phyloP scores from a whole-genome alignment of 1,284 basidiomycete species.

The Salmacisia buchloeana region DNA sequence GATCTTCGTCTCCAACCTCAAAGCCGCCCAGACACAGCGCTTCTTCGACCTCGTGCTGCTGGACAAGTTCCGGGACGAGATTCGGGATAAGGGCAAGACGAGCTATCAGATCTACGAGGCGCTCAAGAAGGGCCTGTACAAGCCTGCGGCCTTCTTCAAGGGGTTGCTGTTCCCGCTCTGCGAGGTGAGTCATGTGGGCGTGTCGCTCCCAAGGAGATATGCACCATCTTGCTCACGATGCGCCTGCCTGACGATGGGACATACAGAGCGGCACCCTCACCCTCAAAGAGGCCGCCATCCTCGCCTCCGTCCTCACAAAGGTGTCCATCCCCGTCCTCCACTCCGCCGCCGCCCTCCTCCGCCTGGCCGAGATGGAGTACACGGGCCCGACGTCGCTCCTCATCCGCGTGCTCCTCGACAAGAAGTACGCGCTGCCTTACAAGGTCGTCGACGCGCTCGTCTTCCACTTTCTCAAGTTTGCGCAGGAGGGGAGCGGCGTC shows the following conservation, averaged over 20 bases:
- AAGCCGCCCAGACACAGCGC: slow-evolving; percentile 87
- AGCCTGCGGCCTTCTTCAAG: slow-evolving; percentile 97
- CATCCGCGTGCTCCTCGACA: slow-evolving; percentile 93
- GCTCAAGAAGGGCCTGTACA: slow-evolving; percentile 85
- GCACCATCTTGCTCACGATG: background rate
- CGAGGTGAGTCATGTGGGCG: slow-evolving; percentile 53
- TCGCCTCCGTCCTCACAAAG: slow-evolving; percentile 84
- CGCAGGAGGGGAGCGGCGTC: slow-evolving; percentile 51
- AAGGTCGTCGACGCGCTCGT: slow-evolving; percentile 96
- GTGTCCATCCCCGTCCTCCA: slow-evolving; percentile 92
- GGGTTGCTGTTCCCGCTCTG: slow-evolving; percentile 93
- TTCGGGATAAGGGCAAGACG: slow-evolving; percentile 71
- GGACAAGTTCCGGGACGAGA: slow-evolving; percentile 85
- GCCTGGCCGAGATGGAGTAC: slow-evolving; percentile 95
- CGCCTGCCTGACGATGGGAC: too few relatives aligned
- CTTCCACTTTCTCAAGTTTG: slow-evolving; percentile 93
- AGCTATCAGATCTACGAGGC: slow-evolving; percentile 91
- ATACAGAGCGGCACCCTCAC: slow-evolving; percentile 62
- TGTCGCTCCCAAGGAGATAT: background rate
- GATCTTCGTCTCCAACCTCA: slow-evolving; percentile 95
- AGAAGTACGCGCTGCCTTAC: slow-evolving; percentile 96
- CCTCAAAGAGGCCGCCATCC: slow-evolving; percentile 88
- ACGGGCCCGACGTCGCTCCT: slow-evolving; percentile 88
- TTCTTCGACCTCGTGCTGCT: slow-evolving; percentile 88
- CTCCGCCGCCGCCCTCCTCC: slow-evolving; percentile 87